Conservation (phyloP, 169 alveolate genomes). For the Plasmodium sp. region DNA sequence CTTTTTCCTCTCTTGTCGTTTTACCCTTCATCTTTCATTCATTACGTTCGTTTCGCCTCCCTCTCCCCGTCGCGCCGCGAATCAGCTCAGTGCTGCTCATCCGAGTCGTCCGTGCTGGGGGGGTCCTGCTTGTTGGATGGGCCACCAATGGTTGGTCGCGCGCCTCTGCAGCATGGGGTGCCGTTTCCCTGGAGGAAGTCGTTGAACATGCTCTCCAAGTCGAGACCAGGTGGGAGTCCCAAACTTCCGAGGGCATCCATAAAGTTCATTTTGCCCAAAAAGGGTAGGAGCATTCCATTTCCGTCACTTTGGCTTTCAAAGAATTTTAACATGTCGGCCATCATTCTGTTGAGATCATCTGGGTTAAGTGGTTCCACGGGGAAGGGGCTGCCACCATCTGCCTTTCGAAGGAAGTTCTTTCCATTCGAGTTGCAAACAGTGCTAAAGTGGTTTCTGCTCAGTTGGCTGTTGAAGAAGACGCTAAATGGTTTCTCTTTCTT, state of each 20-base stretch:
- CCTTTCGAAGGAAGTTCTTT: neutral
- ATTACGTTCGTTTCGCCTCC: neutral
- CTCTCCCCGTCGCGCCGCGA: neutral
- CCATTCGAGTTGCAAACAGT: neutral
- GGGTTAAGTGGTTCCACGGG: neutral
- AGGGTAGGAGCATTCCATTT: neutral
- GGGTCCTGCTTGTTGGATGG: neutral
- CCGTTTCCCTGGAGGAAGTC: neutral
- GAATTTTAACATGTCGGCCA: slow-evolving; percentile 14
- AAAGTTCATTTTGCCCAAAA: neutral
- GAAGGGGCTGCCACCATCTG: neutral
- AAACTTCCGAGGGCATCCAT: neutral
- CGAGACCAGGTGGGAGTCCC: slow-evolving; percentile 7
- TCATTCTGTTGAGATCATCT: slow-evolving; percentile 8
- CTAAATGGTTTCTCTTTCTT: neutral
- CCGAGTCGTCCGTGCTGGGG: neutral
- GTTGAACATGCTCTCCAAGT: neutral
- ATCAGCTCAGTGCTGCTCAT: neutral
- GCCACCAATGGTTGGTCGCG: neutral
- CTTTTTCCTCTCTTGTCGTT: neutral
- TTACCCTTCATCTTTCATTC: neutral
- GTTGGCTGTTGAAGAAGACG: neutral
- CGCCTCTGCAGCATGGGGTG: neutral
- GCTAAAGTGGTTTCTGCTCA: neutral
- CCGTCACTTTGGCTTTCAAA: slow-evolving; percentile 8